Conservation (phyloP, 768 basidiomycete species). For the Suillus spraguei region DNA sequence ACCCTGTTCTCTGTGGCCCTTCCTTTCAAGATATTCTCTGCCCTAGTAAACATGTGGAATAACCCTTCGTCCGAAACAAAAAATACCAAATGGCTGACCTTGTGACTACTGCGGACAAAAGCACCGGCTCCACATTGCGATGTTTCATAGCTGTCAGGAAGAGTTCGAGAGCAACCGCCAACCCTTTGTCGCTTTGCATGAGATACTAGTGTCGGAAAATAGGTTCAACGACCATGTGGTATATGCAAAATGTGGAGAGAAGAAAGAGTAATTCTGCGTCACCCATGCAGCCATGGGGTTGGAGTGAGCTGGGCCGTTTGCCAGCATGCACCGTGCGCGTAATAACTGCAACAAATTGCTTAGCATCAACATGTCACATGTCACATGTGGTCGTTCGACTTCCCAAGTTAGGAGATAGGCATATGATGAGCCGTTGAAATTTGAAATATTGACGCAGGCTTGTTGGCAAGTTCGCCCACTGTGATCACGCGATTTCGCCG, state of each 20-base stretch:
- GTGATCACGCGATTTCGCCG: background rate
- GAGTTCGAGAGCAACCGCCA: background rate
- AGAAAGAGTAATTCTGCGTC: background rate
- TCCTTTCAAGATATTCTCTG: too few species aligned
- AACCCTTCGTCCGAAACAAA: too few species aligned
- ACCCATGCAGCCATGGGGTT: background rate
- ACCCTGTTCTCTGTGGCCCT: too few species aligned
- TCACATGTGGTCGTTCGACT: background rate
- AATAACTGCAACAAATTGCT: background rate
- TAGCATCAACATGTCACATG: background rate
- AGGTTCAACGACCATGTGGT: background rate
- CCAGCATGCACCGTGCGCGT: too few species aligned
- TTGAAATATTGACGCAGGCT: background rate
- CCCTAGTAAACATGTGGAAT: too few species aligned
- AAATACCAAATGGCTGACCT: too few species aligned
- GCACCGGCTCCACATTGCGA: background rate
- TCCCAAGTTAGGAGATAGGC: background rate
- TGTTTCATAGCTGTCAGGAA: background rate
- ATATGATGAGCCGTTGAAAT: background rate
- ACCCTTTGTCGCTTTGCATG: background rate
- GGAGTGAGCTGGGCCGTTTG: background rate
- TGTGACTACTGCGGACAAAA: too few species aligned
- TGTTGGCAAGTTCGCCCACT: background rate
- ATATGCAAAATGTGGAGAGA: background rate
- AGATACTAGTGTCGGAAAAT: background rate